phyloP scores from a whole-genome alignment of 805 yeast species.

The Wickerhamiella musiphila region DNA sequence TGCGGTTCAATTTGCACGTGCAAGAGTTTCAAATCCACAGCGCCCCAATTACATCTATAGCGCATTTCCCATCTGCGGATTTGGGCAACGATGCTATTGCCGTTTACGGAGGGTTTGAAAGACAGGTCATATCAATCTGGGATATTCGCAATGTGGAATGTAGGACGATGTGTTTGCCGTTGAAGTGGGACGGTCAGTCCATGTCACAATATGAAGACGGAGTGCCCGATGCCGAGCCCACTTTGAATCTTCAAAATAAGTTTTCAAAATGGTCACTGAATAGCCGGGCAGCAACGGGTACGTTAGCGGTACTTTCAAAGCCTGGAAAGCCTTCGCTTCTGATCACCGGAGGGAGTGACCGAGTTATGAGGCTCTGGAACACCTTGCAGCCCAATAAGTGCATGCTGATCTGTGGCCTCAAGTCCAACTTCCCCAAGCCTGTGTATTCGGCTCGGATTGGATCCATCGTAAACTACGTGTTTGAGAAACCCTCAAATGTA shows the following conservation, averaged over 20 bases:
- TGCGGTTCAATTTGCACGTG: slow-evolving; percentile 44
- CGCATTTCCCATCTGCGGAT: slow-evolving; percentile 28
- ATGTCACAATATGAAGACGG: slow-evolving; percentile 5
- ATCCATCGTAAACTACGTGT: slow-evolving; percentile 25
- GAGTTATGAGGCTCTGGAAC: slow-evolving; percentile 23
- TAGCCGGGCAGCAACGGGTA: slow-evolving; percentile 3
- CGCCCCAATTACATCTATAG: slow-evolving; percentile 34
- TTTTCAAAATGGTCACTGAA: slow-evolving; percentile 14
- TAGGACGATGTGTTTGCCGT: slow-evolving; percentile 23
- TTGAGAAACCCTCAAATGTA: slow-evolving; percentile 20
- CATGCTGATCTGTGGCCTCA: slow-evolving; percentile 20
- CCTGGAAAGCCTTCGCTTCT: slow-evolving; percentile 11
- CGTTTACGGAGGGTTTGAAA: slow-evolving; percentile 51
- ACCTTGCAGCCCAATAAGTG: slow-evolving; percentile 20
- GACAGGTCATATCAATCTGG: slow-evolving; percentile 52
- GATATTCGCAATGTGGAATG: slow-evolving; percentile 52
- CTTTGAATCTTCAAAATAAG: slow-evolving; percentile 6
- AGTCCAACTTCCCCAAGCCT: slow-evolving; percentile 19
- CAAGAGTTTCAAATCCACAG: slow-evolving; percentile 44
- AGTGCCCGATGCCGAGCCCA: slow-evolving; percentile 15
- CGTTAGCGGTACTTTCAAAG: slow-evolving; percentile 5
- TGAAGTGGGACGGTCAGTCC: no score
- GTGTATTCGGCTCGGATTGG: slow-evolving; percentile 14
- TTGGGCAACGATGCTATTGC: slow-evolving; percentile 27
- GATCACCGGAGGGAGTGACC: slow-evolving; percentile 20